phyloP scores from a whole-genome alignment of 495 filamentous ascomycete species.

The Cercophora sp. region DNA sequence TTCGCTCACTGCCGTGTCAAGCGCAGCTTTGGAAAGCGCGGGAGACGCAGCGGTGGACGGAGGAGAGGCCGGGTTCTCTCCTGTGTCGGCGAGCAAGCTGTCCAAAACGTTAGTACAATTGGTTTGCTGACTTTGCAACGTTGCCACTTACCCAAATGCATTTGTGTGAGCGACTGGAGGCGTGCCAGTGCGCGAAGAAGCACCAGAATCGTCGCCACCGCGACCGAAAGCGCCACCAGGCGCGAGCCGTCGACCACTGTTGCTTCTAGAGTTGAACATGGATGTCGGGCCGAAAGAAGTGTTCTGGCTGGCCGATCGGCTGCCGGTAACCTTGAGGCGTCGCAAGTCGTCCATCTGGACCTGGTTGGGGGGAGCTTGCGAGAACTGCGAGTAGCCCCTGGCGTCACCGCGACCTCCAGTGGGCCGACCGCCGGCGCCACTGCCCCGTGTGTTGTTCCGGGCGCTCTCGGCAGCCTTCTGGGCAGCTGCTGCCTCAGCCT shows the following conservation, averaged over 20 bases:
- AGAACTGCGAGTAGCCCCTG: constrained; percentile 62
- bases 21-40: constrained; percentile 60
- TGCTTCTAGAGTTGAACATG: constrained; percentile 74
- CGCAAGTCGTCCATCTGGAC: constrained; percentile 87
- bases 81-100: constrained; percentile 49
- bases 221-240: constrained; percentile 65
- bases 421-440: constrained; percentile 60
- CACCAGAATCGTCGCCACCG: constrained; percentile 65
- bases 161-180: constrained; percentile 74
- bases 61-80: constrained; percentile 56
- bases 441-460: constrained; percentile 58
- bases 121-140: not conserved
- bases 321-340: constrained; percentile 59
- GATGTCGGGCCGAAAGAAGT: constrained; percentile 73
- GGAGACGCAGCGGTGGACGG: constrained; percentile 58
- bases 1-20: constrained; percentile 41
- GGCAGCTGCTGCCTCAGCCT: constrained; percentile 66
- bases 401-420: constrained; percentile 79
- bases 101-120: constrained; percentile 22
- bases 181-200: constrained; percentile 83
- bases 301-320: constrained; percentile 54
- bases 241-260: constrained; percentile 70
- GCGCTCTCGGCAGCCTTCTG: constrained; percentile 59
- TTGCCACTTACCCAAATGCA: constrained; percentile 79
- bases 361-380: constrained; percentile 64